Evolutionary conservation across 345 rosid species (phyloP).

Genomic region (Rhodamnia rubescens): DNA sequence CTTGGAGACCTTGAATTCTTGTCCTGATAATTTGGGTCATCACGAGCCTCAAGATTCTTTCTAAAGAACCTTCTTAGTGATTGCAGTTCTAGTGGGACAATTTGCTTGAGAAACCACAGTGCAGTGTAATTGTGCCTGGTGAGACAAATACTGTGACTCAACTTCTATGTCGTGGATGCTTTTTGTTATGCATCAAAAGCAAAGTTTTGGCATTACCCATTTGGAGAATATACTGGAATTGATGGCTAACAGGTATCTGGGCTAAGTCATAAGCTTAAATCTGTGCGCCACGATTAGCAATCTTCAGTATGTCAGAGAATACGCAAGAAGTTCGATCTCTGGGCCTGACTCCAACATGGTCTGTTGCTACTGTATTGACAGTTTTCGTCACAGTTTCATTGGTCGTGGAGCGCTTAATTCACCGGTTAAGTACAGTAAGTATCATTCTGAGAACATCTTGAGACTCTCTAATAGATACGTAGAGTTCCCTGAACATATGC

Average conservation of each 20-base stretch:
- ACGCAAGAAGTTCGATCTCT: conserved; percentile 51
- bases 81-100: not conserved
- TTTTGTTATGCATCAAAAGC: not conserved
- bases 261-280: not conserved
- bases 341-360: conserved; percentile 92
- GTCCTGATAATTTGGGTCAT: not conserved
- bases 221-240: not conserved
- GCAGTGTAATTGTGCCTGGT: not conserved
- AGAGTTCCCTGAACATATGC: not conserved
- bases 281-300: not conserved
- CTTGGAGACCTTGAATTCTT: not conserved
- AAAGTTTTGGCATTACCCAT: not conserved
- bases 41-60: not conserved
- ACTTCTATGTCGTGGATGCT: not conserved
- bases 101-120: not conserved
- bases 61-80: not conserved
- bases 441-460: not conserved
- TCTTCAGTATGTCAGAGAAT: conserved; percentile 11
- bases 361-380: conserved; percentile 87
- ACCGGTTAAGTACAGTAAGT: conserved; percentile 67
- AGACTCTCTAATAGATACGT: not conserved
- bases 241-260: not conserved
- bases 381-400: conserved; percentile 73
- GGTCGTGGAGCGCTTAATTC: conserved; percentile 80
- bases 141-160: not conserved